Conservation (phyloP, 2,329 filamentous ascomycete genomes). For the Ophiocordyceps australis region DNA sequence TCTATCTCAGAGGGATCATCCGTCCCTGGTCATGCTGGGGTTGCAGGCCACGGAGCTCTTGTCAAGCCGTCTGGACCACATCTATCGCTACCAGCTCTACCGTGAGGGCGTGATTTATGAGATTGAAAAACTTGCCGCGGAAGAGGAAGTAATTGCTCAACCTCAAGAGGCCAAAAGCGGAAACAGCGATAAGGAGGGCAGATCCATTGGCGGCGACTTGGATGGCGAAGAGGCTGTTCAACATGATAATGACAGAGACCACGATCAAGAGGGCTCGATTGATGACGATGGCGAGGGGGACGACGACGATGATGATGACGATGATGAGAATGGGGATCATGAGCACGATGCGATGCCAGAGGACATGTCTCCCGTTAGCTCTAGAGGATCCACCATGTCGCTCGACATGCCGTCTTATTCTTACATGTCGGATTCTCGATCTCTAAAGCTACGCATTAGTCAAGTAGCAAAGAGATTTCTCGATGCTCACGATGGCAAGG, state of each 20-base stretch:
- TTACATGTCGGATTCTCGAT: constrained; percentile 27
- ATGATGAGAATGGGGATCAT: constrained; percentile 34
- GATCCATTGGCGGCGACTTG: background rate
- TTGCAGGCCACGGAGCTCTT: constrained; percentile 82
- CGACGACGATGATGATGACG: constrained; percentile 26
- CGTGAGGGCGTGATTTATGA: constrained; percentile 90
- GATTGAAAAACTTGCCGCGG: constrained; percentile 59
- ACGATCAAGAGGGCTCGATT: constrained; percentile 13
- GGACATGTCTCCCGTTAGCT: constrained; percentile 46
- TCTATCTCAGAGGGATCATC: constrained; percentile 85
- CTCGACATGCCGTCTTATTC: constrained; percentile 34
- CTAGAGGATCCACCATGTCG: constrained; percentile 47
- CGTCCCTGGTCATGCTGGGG: constrained; percentile 68
- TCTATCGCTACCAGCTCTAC: constrained; percentile 94
- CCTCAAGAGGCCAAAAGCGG: too few species aligned
- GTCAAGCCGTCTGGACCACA: constrained; percentile 62
- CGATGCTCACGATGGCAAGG: constrained; percentile 62
- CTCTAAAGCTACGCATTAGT: constrained; percentile 49
- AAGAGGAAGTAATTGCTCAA: too few species aligned
- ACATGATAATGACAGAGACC: constrained; percentile 4
- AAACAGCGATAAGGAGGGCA: constrained; percentile 8
- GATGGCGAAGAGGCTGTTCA: constrained; percentile 7
- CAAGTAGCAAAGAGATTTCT: constrained; percentile 68
- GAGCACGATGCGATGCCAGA: constrained; percentile 32
- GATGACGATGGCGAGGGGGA: constrained; percentile 26